phyloP scores from a whole-genome alignment of 139 green algal genomes.

The Ostreobium quekettii region DNA sequence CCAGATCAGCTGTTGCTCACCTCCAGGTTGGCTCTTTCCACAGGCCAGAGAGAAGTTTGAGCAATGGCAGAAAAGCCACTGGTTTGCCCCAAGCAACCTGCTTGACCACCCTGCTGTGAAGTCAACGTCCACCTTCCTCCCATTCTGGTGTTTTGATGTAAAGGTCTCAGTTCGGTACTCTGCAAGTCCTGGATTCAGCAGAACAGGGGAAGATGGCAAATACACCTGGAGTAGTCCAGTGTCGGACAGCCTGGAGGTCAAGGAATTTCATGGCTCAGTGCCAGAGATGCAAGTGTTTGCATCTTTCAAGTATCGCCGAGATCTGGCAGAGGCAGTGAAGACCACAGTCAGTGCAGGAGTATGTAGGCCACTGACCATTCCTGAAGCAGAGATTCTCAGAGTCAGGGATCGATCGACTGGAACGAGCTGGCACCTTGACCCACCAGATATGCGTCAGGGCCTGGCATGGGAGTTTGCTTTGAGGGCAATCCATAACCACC shows the following conservation, averaged over 20 bases:
- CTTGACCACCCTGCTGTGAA: neutral
- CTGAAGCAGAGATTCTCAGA: too few relatives aligned
- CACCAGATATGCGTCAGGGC: neutral
- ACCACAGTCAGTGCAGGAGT: neutral
- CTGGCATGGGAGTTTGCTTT: conserved; percentile 2
- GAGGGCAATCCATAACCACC: neutral
- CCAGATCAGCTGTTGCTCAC: too few relatives aligned
- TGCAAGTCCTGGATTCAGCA: neutral
- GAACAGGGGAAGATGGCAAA: neutral
- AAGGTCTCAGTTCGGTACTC: neutral
- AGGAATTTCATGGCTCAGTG: neutral
- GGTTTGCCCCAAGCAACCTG: neutral
- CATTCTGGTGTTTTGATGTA: conserved; percentile 11
- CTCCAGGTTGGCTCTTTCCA: too few relatives aligned
- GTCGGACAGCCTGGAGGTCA: neutral
- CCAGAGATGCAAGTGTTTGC: conserved; percentile 3
- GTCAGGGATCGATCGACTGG: too few relatives aligned
- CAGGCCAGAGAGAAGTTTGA: conserved; percentile 1
- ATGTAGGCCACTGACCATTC: too few relatives aligned
- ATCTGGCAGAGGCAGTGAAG: neutral
- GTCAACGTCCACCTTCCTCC: neutral
- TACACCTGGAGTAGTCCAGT: neutral
- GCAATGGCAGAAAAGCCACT: neutral
- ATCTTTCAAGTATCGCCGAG: conserved; percentile 9
- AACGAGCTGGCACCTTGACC: neutral